Conservation (phyloP, 2,329 filamentous ascomycete species). For the Alternaria alternata region DNA sequence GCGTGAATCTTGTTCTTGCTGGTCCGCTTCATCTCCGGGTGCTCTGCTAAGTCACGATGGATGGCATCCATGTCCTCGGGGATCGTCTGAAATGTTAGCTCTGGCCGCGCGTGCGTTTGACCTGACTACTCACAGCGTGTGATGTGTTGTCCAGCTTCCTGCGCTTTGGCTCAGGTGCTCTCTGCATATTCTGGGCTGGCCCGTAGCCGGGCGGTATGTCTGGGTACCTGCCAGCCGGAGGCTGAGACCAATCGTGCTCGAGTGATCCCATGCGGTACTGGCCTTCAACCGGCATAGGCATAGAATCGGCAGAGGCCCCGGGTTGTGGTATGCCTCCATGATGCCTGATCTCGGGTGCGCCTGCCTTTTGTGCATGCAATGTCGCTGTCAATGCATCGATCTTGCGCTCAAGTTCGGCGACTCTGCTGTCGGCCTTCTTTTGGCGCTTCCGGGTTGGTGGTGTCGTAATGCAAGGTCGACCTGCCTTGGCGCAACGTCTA, state of each 20-base stretch:
- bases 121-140: slow-evolving; percentile 35
- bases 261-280: slow-evolving; percentile 37
- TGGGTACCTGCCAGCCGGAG: slow-evolving; percentile 25
- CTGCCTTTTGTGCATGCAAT: slow-evolving; percentile 65
- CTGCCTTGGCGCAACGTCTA: slow-evolving; percentile 78
- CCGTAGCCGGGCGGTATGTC: slow-evolving; percentile 45
- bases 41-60: slow-evolving; percentile 47
- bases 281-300: slow-evolving; percentile 31
- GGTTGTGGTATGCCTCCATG: slow-evolving; percentile 36
- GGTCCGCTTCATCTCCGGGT: slow-evolving; percentile 45
- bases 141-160: slow-evolving; percentile 39
- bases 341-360: slow-evolving; percentile 29
- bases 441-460: slow-evolving; percentile 79
- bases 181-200: slow-evolving; percentile 41
- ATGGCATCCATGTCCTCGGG: slow-evolving; percentile 50
- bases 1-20: slow-evolving; percentile 39
- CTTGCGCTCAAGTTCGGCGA: slow-evolving; percentile 91
- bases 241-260: slow-evolving; percentile 42
- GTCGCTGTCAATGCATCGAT: slow-evolving; percentile 87
- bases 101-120: not conserved
- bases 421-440: slow-evolving; percentile 89
- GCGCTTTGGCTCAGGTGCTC: slow-evolving; percentile 44
- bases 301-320: slow-evolving; percentile 14
- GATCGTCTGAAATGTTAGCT: slow-evolving; percentile 38
- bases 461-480: slow-evolving; percentile 72